Evolutionary conservation across 352 stramenopile species (phyloP), one percentile per base, ranked within the genome.

Genomic region (Globisporangium orthogonon): DNA sequence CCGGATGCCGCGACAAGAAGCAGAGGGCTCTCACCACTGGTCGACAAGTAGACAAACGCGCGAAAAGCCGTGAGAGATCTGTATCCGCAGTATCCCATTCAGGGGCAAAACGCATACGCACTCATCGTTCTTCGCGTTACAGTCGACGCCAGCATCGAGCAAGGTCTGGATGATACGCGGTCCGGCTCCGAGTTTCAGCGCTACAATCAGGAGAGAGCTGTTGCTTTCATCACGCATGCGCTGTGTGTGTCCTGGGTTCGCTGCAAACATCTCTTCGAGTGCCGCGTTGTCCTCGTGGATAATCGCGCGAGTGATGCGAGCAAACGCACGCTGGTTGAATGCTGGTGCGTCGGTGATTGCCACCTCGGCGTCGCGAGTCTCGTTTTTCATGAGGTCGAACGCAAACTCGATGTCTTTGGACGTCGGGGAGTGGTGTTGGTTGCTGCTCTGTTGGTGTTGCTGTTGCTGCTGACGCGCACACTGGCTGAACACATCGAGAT

Each of bases 1-100:
- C 80, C 76, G 4, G 78, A 83, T 17, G 80, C 80, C 4, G 75
- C 74, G 1, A 74, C 71, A 5, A 87, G 62, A 0, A 89, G 51
- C n/a, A 91, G 44, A 0, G 76, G 67, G 7, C 70, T 78, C 58
- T 89, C 74, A 7, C 62, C 63, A 59, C 80, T 84, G 60, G 17
- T 57, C 17, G 45, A 50, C 35, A 7, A 45, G 33, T 40, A 30
- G 33, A 9, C 13, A 47, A 17, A 39, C 15, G 48, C 54, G 11
- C 7, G 35, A 18, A 15, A 54, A 17, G 13, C 11, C 7, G n/a
- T 39, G 9, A 62, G 39, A n/a, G 47, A 14, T 18, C 9, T n/a
- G 15, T 17, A 18, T 9, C 7, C 44, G 3, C 44, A 49, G 4
- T 3, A 15, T 15, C 44, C 5, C 44, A 31, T 6, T 15, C n/a